phyloP scores from a whole-genome alignment of 1,139 yeast species.

The Sugiyamaella xylanicola region DNA sequence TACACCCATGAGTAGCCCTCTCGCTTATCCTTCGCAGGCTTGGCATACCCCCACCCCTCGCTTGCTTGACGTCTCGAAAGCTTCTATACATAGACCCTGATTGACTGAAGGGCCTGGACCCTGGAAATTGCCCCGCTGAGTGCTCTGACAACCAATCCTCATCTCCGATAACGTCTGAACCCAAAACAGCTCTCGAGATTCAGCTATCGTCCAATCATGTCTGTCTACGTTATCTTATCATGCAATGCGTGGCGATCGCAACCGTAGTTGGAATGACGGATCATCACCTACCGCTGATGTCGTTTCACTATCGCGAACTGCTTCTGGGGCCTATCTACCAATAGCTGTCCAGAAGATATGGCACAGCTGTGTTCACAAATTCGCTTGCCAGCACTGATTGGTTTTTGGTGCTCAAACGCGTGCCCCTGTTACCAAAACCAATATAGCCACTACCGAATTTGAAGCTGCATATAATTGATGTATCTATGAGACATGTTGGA shows the following conservation, averaged over 20 bases:
- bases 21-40: too few species aligned
- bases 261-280: not conserved
- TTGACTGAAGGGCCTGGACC: not conserved
- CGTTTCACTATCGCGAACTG: not conserved
- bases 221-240: not conserved
- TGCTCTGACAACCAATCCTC: not conserved
- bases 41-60: too few species aligned
- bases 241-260: not conserved
- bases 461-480: not conserved
- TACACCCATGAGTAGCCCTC: too few species aligned
- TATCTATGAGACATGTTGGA: not conserved
- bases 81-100: too few species aligned
- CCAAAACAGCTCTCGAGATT: not conserved
- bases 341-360: not conserved
- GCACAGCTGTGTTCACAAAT: not conserved
- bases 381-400: not conserved
- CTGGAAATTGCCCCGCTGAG: not conserved
- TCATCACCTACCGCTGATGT: not conserved
- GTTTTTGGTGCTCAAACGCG: not conserved
- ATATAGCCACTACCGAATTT: not conserved
- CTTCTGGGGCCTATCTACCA: not conserved
- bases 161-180: not conserved
- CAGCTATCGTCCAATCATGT: not conserved
- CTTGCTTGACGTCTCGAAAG: too few species aligned
- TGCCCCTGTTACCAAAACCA: not conserved